Conservation (phyloP, 768 basidiomycete genomes). For the Podaxis sp. region DNA sequence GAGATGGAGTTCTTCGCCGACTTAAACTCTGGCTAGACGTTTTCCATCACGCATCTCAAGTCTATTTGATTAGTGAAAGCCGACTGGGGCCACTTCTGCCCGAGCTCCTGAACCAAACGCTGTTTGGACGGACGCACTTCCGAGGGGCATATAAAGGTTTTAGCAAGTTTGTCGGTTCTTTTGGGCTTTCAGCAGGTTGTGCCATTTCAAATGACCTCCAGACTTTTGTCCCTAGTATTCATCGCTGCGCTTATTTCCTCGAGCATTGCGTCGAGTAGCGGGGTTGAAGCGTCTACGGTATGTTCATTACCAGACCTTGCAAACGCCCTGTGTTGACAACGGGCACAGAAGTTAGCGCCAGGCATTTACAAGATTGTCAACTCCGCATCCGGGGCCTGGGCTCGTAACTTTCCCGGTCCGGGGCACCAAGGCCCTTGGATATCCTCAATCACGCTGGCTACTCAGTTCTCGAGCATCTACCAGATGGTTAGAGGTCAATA, state of each 20-base stretch:
- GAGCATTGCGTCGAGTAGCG: not conserved
- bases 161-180: not conserved
- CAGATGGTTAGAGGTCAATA: not conserved
- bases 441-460: not conserved
- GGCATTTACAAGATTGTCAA: slow-evolving; percentile 8
- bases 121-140: too few relatives aligned
- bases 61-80: too few relatives aligned
- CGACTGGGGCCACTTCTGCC: too few relatives aligned
- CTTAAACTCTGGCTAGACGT: too few relatives aligned
- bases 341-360: not conserved
- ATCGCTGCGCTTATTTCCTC: not conserved
- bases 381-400: not conserved
- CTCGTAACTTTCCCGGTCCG: slow-evolving; percentile 3
- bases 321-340: too few relatives aligned
- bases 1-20: too few relatives aligned
- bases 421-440: slow-evolving; percentile 12
- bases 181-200: not conserved
- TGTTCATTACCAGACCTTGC: not conserved
- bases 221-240: not conserved
- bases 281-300: not conserved
- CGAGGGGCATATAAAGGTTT: not conserved
- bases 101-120: too few relatives aligned
- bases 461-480: not conserved
- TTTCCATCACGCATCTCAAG: too few relatives aligned
- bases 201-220: not conserved